A percentile compares a stretch with the other conserved stretches of the same genome.
Conservation (phyloP, 345 rosid genomes). For the Melaleuca quinquenervia region DNA sequence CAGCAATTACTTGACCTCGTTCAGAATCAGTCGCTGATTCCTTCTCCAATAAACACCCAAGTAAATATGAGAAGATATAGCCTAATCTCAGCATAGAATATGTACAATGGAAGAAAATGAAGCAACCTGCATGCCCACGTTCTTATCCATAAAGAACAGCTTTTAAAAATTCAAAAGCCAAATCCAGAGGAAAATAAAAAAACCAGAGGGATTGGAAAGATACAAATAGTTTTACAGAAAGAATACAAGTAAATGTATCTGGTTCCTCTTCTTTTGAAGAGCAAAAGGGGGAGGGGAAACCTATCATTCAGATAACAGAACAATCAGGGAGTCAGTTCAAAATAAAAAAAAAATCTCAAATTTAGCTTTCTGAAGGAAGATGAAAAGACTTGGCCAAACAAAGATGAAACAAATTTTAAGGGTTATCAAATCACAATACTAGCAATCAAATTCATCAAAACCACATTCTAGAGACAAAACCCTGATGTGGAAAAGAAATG, state of each 20-base stretch:
- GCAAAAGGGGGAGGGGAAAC: not conserved
- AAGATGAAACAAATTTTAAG: not conserved
- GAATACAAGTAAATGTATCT: not conserved
- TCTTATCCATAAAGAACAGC: not conserved
- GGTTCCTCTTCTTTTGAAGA: not conserved
- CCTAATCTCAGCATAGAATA: not conserved
- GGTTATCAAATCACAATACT: not conserved
- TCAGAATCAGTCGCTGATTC: conserved; percentile 58
- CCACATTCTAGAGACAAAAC: not conserved
- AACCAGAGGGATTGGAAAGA: not conserved
- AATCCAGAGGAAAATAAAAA: not conserved
- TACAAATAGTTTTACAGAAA: not conserved
- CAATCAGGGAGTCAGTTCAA: not conserved
- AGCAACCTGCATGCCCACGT: not conserved
- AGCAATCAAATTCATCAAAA: not conserved
- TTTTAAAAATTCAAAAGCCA: not conserved
- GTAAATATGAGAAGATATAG: not conserved
- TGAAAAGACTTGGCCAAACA: not conserved
- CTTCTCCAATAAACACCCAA: conserved; percentile 21
- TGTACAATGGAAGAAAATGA: not conserved
- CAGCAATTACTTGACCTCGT: conserved; percentile 37
- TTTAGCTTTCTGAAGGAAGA: not conserved
- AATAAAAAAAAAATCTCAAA: not conserved
- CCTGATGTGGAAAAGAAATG: not conserved
- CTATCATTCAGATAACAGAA: not conserved